Base-by-base conservation (phyloP, 805 yeast species). In the Wickerhamomyces subpelliculosus region DNA sequence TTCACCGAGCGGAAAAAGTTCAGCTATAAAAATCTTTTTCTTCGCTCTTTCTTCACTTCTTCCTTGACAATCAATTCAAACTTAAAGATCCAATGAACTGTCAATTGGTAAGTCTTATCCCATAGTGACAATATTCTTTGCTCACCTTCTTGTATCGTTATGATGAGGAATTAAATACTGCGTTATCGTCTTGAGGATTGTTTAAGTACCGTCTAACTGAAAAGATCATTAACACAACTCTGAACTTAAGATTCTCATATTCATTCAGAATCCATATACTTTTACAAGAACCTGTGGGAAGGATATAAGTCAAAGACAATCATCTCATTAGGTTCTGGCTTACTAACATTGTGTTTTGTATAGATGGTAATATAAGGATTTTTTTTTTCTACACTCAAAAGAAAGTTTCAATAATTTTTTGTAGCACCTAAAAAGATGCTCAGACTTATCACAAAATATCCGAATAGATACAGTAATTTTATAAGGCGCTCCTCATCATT, bases 181-280 rank as follows among this genome's bases (percentile, higher is more conserved):
- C 59, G 59, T 54, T 54, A 54, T 54, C 59, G 59, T 53, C 57
- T 54, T 54, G 59, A 54, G 54, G 57, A 49, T 49, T 42, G 59
- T 54, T 54, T 54, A 27, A 49, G 21, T 54, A 54, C 59, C 47
- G 49, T 54, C 57, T 48, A n/a, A n/a, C 36, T 51, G 57, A 54
- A 54, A 54, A 51, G 48, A 53, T 14, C 29, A 17, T 39, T n/a
- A n/a, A 35, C 19, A 23, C 38, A 43, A 34, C 12, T n/a, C 27
- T 32, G 39, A 31, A 25, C 27, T 25, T n/a, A 26, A 20, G 18
- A 27, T 22, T 22, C 11, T n/a, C n/a, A n/a, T n/a, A n/a, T n/a
- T n/a, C n/a, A n/a, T n/a, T n/a, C n/a, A n/a, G n/a, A n/a, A n/a
- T n/a, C n/a, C n/a, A n/a, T n/a, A n/a, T n/a, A n/a, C n/a, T n/a